Evolutionary conservation across 1,284 basidiomycete species (phyloP).

Genomic region (Ganoderma leucocontextum): DNA sequence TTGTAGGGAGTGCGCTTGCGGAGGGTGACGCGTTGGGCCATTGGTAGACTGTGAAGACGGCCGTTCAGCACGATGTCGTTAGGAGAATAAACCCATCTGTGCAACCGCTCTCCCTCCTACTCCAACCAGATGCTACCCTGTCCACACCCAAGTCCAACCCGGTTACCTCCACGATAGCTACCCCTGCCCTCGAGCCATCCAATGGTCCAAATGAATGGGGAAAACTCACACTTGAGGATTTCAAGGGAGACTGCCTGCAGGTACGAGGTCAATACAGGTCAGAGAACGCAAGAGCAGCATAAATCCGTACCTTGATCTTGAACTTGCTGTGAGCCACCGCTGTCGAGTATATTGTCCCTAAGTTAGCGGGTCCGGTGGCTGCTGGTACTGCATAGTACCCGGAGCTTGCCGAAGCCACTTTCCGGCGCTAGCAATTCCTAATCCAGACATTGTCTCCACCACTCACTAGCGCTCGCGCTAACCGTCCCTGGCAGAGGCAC

Average conservation of each 20-base stretch:
- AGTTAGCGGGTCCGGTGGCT: conserved; percentile 38
- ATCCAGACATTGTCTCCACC: conserved; percentile 10
- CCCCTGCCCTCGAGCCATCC: neutral
- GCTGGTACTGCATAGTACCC: conserved; percentile 40
- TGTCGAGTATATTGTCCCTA: conserved; percentile 39
- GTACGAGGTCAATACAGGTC: conserved; percentile 21
- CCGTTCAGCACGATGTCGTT: conserved; percentile 23
- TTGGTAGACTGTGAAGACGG: conserved; percentile 49
- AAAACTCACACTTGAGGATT: conserved; percentile 37
- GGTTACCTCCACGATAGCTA: neutral
- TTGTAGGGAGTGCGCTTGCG: conserved; percentile 99
- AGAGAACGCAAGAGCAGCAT: conserved; percentile 29
- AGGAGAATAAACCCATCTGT: conserved; percentile 2
- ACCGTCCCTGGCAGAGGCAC: no score
- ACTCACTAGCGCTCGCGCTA: neutral
- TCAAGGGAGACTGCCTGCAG: conserved; percentile 34
- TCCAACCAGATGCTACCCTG: neutral
- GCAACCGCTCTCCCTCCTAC: conserved; percentile 6
- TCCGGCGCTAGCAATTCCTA: conserved; percentile 10
- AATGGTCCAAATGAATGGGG: neutral
- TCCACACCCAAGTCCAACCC: neutral
- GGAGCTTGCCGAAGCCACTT: conserved; percentile 34
- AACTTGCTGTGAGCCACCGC: conserved; percentile 45
- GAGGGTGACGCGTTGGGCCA: conserved; percentile 99
- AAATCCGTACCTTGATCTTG: conserved; percentile 45